Evolutionary conservation across 2,329 filamentous ascomycete species (phyloP), one percentile per base, ranked within the genome.

Genomic region (Phialocephala subalpina): DNA sequence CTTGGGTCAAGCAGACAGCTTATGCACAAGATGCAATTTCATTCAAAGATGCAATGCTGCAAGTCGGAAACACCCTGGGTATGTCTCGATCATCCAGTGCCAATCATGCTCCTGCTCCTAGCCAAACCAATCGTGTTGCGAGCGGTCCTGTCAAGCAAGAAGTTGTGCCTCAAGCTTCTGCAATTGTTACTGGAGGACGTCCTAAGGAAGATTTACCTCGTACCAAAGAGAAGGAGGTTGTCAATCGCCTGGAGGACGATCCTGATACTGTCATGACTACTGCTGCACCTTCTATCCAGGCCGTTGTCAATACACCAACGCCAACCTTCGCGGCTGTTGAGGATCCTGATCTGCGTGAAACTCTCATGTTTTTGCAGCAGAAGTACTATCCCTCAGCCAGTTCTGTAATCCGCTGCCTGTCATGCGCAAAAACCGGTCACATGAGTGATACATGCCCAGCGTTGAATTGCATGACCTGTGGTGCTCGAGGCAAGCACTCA

Each of bases 371-470:
- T 22, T 78, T 82, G 63, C 81, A 83, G 66, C 77, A 65, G 36
- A 72, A 67, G 60, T 89, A 88, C 66, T 85, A 85, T 2, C 82
- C 82, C 1, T 78, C 83, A 35, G 57, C 58, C 68, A 18, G 29
- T 8, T 72, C 29, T 69, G 76, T 58, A 76, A 70, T 73, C 78
- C 68, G 57, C 36, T 90, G 87, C 72, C 75, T 87, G 60, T 77
- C 80, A 40, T 90, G 87, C 69, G 84, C 83, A 5, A 77, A 79
- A 22, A 73, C 75, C 47, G 82, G 82, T 12, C 87, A 90, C 74
- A 72, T 70, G 20, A 77, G 80, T 14, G 64, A 72, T 33, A 69
- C 73, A 35, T 90, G 87, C 71, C 81, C 83, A 14, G 75, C 79
- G 14, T 73, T 79, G 25, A 74, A 67, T 2, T 90, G 87, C 73